Conservation (phyloP, 306 rosid species). For the Quercus agrifolia region DNA sequence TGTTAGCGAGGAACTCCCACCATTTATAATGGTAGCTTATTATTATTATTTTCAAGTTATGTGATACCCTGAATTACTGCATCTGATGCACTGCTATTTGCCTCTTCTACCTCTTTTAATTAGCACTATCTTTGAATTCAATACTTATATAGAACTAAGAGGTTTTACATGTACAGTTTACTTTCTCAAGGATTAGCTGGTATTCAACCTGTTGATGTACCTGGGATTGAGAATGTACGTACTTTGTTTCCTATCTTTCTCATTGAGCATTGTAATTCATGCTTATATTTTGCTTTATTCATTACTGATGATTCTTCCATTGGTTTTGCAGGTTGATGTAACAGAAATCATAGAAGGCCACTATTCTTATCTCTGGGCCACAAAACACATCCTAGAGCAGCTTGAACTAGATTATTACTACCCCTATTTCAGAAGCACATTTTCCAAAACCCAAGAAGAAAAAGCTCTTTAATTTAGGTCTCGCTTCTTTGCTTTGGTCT, state of each 20-base stretch:
- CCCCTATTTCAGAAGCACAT: slow-evolving; percentile 34
- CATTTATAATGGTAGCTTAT: not conserved
- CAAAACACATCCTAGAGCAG: slow-evolving; percentile 44
- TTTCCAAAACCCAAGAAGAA: slow-evolving; percentile 23
- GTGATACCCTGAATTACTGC: slow-evolving; percentile 5
- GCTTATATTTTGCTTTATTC: slow-evolving; percentile 2
- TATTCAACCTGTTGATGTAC: slow-evolving; percentile 58
- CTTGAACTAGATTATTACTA: slow-evolving; percentile 51
- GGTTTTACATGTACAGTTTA: slow-evolving; percentile 39
- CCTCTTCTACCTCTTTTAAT: not conserved
- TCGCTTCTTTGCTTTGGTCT: slow-evolving; percentile 6
- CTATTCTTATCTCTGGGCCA: slow-evolving; percentile 46
- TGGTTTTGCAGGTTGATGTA: slow-evolving; percentile 51
- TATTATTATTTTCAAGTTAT: not conserved
- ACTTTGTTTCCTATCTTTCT: not conserved
- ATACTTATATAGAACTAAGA: not conserved
- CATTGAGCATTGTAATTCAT: not conserved
- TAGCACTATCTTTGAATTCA: slow-evolving; percentile 6
- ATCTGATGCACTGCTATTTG: not conserved
- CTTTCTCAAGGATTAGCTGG: slow-evolving; percentile 66
- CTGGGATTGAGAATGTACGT: slow-evolving; percentile 61
- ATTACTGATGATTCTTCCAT: slow-evolving; percentile 5
- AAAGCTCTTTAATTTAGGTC: slow-evolving; percentile 13
- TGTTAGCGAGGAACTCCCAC: not conserved
- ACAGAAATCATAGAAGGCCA: slow-evolving; percentile 56